A percentile compares a stretch with the other conserved stretches of the same genome.
Conservation (phyloP, 331 rosid species). For the Spiraea crenata region DNA sequence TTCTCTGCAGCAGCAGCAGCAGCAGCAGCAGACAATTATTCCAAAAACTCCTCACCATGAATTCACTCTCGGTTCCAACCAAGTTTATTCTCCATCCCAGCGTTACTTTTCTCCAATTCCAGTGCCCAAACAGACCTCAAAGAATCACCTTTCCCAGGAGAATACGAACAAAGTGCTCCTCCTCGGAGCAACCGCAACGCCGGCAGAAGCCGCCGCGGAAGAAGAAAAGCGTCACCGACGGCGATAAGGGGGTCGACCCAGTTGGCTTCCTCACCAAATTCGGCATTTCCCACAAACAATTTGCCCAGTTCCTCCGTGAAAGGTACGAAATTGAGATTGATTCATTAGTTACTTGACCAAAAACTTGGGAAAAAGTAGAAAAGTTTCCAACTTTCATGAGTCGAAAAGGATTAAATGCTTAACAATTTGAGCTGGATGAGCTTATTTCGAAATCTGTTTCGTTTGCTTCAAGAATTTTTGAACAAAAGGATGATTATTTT, state of each 20-base stretch:
- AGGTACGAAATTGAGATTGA: constrained; percentile 37
- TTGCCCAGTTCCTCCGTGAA: constrained; percentile 85
- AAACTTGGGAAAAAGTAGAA: constrained; percentile 1
- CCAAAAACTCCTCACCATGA: constrained; percentile 37
- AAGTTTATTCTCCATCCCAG: constrained; percentile 33
- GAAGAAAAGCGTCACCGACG: constrained; percentile 35
- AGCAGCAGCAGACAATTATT: not conserved
- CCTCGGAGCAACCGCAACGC: constrained; percentile 54
- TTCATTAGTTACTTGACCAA: constrained; percentile 5
- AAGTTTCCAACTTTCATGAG: not conserved
- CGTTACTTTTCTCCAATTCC: constrained; percentile 34
- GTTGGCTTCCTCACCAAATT: constrained; percentile 76
- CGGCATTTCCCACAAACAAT: constrained; percentile 74
- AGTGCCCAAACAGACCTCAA: constrained; percentile 34
- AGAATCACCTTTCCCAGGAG: constrained; percentile 42
- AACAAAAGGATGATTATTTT: not conserved
- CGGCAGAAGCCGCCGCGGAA: constrained; percentile 31
- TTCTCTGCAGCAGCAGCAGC: not conserved
- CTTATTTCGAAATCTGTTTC: not conserved
- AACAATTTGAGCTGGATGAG: not conserved
- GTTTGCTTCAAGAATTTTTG: not conserved
- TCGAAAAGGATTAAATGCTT: not conserved
- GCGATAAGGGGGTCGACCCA: constrained; percentile 71
- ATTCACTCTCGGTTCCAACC: constrained; percentile 44
- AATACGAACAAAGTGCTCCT: constrained; percentile 49